phyloP scores from a whole-genome alignment of 129 eudicot genomes.

The Glebionis coronaria region DNA sequence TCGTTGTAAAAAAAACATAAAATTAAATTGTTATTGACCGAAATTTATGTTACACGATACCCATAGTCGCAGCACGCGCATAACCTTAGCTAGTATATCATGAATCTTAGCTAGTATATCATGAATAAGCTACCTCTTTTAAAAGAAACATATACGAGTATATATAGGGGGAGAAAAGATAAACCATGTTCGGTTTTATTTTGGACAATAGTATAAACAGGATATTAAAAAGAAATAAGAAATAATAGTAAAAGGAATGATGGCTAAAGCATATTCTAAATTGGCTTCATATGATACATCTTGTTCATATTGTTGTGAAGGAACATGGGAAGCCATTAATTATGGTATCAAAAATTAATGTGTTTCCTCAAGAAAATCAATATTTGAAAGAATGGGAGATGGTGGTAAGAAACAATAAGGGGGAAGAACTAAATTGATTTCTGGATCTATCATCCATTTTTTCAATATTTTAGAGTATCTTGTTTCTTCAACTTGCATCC shows the following conservation, averaged over 20 bases:
- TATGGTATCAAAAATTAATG: slow-evolving; percentile 19
- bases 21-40: too few species aligned
- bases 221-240: too few species aligned
- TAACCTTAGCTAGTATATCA: too few species aligned
- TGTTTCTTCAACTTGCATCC: slow-evolving; percentile 12
- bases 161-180: too few species aligned
- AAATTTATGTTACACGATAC: too few species aligned
- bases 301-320: slow-evolving; percentile 10
- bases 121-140: not conserved
- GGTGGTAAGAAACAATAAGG: slow-evolving; percentile 24
- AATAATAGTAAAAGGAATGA: not conserved
- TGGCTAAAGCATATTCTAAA: slow-evolving; percentile 14
- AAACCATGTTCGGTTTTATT: too few species aligned
- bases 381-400: slow-evolving; percentile 5
- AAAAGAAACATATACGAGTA: too few species aligned
- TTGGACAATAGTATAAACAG: too few species aligned
- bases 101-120: too few species aligned
- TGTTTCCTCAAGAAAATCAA: slow-evolving; percentile 20
- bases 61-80: too few species aligned
- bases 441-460: slow-evolving; percentile 22
- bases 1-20: too few species aligned
- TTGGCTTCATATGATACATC: not conserved
- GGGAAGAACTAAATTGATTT: slow-evolving; percentile 17
- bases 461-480: not conserved
- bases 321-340: slow-evolving; percentile 29